Evolutionary conservation across 805 yeast genomes (phyloP), one percentile per base, ranked within the genome.

Genomic region (Zygotorulaspora danielsina): DNA sequence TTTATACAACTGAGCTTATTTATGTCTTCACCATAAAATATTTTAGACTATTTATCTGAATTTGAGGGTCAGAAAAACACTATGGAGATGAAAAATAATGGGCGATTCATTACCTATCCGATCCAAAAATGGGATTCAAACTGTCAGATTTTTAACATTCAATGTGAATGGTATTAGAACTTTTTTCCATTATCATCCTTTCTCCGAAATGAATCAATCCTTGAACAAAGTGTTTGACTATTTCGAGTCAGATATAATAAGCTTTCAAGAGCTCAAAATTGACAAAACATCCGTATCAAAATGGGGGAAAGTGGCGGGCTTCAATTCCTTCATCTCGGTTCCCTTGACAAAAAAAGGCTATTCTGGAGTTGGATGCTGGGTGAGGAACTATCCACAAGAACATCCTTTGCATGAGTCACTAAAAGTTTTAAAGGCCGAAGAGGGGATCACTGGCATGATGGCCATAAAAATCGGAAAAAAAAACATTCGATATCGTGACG

Each of bases 321-420:
- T 72, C 54, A 65, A 71, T 17, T 70, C 84, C 2, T 90, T 78
- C 51, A 74, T 87, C 22, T 70, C 90, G 0, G 65, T 87, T 9
- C 95, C 96, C 0, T 59, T 57, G 8, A 41, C 56, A 2, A 84
- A 78, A 55, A 84, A 79, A 54, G 97, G 97, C 0, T 93, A 93
- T 58, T 76, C 90, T 40, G 98, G 98, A 0, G 97, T 90, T 1
- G 95, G 89, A 0, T 74, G 90, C 2, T 90, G 85, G 63, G 71
- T 85, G 2, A 65, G 88, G 33, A 61, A 67, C 2, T 77, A 81
- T 1, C 50, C 54, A 1, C 63, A 61, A 0, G 61, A 59, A 8
- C 84, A 81, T 18, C 59, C 73, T 0, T 55, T 60, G 1, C 32
- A 46, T 16, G 54, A 57, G 13, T 57, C 70, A 2, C 55, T 88